These are phyloP conservation scores for Dichotomopilus funicola DNA, from an alignment of 2,329 filamentous ascomycete species.

Conservation along the genomic window DNA sequence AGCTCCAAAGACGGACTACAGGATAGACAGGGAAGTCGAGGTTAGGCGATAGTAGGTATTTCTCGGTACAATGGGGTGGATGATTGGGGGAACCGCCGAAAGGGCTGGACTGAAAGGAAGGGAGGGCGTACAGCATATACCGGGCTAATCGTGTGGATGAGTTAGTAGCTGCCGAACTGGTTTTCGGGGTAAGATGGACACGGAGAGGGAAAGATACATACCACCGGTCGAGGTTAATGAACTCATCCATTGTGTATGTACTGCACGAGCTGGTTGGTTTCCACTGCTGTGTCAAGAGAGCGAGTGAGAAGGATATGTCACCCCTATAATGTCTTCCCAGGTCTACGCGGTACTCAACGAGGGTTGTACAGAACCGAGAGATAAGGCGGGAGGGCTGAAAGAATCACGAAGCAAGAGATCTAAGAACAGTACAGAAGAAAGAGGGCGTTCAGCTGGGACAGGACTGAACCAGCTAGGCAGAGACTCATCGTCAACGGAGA, in stretches of 20 bases:
- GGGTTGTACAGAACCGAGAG: no score
- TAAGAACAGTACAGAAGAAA: no score
- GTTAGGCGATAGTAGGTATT: not conserved
- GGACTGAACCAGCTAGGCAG: no score
- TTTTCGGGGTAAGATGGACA: not conserved
- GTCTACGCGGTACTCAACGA: no score
- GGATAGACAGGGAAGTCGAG: not conserved
- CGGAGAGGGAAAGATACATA: constrained; percentile 15
- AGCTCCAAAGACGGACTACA: constrained; percentile 80
- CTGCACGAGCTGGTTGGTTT: not conserved
- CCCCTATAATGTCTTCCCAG: no score
- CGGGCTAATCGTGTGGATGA: constrained; percentile 28
- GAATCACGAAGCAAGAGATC: no score
- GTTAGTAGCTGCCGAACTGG: not conserved
- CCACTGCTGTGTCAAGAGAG: not conserved
- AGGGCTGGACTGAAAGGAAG: not conserved
- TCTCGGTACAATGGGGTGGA: not conserved
- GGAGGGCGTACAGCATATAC: constrained; percentile 37
- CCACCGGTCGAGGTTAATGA: constrained; percentile 34
- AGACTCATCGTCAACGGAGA: no score
- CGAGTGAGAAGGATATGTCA: not conserved
- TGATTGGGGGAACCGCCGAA: no score
- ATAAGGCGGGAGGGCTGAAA: no score
- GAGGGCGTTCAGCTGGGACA: no score
- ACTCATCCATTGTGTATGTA: constrained; percentile 25